Conservation (phyloP, 345 rosid species). For the Populus davidiana region DNA sequence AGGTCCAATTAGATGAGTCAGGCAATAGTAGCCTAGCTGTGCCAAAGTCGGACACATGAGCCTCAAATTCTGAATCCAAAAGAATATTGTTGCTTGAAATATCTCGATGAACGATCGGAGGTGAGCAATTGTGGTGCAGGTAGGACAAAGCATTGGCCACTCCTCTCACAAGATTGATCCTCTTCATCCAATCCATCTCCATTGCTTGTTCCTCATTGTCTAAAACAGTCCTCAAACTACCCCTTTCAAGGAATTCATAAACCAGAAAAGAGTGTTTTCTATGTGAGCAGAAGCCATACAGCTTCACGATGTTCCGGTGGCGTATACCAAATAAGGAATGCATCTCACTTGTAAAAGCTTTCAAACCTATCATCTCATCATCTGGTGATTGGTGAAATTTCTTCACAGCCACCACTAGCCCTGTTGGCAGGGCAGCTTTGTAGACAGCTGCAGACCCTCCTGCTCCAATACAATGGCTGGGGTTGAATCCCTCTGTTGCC, state of each 20-base stretch:
- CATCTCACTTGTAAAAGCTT: constrained; percentile 13
- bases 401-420: constrained; percentile 7
- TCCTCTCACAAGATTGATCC: constrained; percentile 3
- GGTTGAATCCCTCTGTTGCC: constrained; percentile 10
- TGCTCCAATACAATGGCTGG: background rate
- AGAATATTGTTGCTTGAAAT: constrained; percentile 15
- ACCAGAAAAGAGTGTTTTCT: constrained; percentile 8
- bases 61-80: background rate
- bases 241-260: constrained; percentile 14
- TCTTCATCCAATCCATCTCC: background rate
- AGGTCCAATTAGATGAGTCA: constrained; percentile 2
- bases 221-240: constrained; percentile 1
- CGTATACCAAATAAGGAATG: background rate
- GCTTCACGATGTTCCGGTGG: constrained; percentile 7
- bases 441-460: constrained; percentile 9
- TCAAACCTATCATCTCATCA: background rate
- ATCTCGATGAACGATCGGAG: constrained; percentile 8
- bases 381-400: constrained; percentile 1
- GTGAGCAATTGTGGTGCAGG: constrained; percentile 22
- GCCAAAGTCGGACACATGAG: constrained; percentile 21
- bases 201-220: background rate
- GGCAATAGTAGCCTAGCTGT: constrained; percentile 10
- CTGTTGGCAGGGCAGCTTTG: constrained; percentile 4
- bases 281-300: background rate
- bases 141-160: constrained; percentile 13